A percentile compares a stretch with the other conserved stretches of the same genome.
phyloP scores from a whole-genome alignment of 192 early-diverging fungal species.

The Oehlia diaphana region DNA sequence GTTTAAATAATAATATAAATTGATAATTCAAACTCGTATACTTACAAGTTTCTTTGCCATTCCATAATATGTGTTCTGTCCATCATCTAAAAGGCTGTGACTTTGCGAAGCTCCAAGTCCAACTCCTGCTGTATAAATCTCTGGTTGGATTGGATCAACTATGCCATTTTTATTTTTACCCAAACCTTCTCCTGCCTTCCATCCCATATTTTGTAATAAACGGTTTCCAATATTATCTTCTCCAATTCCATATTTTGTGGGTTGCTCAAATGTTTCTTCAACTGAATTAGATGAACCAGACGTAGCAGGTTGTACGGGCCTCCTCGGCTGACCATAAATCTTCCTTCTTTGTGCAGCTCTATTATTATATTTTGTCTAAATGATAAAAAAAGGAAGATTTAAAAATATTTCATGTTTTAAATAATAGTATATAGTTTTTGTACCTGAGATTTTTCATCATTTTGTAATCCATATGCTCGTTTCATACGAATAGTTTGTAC shows the following conservation, averaged over 20 bases:
- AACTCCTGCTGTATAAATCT: neutral
- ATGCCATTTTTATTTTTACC: slow-evolving; percentile 49
- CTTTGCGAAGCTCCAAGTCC: neutral
- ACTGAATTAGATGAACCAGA: slow-evolving; percentile 3
- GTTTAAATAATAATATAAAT: no score
- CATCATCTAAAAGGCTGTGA: neutral
- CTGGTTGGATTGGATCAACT: slow-evolving; percentile 44
- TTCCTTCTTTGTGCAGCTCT: slow-evolving; percentile 52
- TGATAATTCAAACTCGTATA: neutral
- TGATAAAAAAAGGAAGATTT: neutral
- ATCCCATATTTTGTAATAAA: slow-evolving; percentile 63
- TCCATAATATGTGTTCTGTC: neutral
- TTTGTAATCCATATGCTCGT: neutral
- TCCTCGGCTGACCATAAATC: slow-evolving; percentile 47
- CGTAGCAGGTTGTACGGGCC: neutral
- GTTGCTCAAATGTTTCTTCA: slow-evolving; percentile 33
- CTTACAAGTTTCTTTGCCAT: neutral
- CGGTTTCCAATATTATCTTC: slow-evolving; percentile 61
- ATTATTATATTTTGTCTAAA: slow-evolving; percentile 44
- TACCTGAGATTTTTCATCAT: neutral
- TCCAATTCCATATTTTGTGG: slow-evolving; percentile 51
- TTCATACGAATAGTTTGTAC: neutral
- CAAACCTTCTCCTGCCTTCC: slow-evolving; percentile 62
- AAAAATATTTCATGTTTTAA: neutral
- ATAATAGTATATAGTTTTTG: neutral